Conservation (phyloP, 345 rosid genomes). For the Syzygium jambos region DNA sequence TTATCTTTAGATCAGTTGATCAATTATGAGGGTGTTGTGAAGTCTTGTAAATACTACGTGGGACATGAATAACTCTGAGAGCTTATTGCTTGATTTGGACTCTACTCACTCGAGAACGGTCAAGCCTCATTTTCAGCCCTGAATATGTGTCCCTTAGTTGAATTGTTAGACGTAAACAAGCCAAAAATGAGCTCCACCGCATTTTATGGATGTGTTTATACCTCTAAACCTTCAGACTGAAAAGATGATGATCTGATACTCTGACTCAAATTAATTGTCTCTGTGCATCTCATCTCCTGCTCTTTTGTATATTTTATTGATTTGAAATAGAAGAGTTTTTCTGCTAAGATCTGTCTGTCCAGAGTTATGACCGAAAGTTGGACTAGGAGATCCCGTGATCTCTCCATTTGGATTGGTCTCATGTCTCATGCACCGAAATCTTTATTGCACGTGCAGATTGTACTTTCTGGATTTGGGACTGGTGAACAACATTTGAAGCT, state of each 20-base stretch:
- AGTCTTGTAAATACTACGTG: background rate
- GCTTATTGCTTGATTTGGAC: background rate
- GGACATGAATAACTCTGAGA: background rate
- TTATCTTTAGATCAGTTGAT: background rate
- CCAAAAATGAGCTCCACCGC: background rate
- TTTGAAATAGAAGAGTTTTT: background rate
- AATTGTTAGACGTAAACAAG: background rate
- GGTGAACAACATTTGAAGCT: conserved; percentile 87
- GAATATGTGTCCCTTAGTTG: background rate
- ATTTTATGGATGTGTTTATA: background rate
- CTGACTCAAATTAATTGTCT: background rate
- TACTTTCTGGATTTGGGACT: conserved; percentile 84
- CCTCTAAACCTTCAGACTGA: background rate
- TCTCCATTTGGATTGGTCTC: background rate
- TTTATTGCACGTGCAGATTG: conserved; percentile 42
- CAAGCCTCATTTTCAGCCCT: background rate
- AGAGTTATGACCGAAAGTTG: background rate
- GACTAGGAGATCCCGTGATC: background rate
- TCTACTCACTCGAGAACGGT: background rate
- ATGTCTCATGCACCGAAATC: background rate
- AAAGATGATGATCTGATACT: background rate
- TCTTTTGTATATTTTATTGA: background rate
- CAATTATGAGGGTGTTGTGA: background rate
- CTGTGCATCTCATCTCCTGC: background rate
- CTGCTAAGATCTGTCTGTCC: background rate